These are phyloP conservation scores for Cyberlindnera mississippiensis DNA, from an alignment of 805 yeast species.

Conservation along the genomic window DNA sequence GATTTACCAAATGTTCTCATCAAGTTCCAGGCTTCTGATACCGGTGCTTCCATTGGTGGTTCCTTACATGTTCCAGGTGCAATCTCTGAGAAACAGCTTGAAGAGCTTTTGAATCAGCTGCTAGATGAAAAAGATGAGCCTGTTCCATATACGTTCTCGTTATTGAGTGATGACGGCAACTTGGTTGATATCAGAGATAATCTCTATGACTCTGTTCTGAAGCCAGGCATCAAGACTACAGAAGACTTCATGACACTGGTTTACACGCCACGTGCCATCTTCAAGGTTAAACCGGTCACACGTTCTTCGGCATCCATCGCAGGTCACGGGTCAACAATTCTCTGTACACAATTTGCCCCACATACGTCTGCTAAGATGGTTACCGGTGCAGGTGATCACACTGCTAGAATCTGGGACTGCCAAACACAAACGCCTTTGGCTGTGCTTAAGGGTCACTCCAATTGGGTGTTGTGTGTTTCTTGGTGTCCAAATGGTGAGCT, in stretches of 20 bases:
- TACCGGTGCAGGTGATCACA: constrained; percentile 94
- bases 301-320: constrained; percentile 88
- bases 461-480: constrained; percentile 90
- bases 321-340: constrained; percentile 92
- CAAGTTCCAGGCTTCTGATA: constrained; percentile 87
- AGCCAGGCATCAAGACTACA: constrained; percentile 83
- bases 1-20: constrained; percentile 86
- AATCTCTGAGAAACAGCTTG: constrained; percentile 79
- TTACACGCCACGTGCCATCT: constrained; percentile 92
- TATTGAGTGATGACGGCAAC: constrained; percentile 45
- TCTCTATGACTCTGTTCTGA: constrained; percentile 72
- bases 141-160: constrained; percentile 82
- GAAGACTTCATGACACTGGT: constrained; percentile 91
- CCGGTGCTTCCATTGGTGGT: constrained; percentile 83
- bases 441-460: constrained; percentile 77
- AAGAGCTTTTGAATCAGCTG: constrained; percentile 79
- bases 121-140: constrained; percentile 63
- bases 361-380: constrained; percentile 79
- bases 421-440: constrained; percentile 87
- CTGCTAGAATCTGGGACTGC: constrained; percentile 97
- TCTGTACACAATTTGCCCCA: constrained; percentile 93
- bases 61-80: constrained; percentile 89
- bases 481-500: constrained; percentile 91
- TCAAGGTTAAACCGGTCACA: constrained; percentile 88
- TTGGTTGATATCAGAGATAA: constrained; percentile 74